Percentiles rank a stretch among this genome's conserved stretches.
phyloP scores from a whole-genome alignment of 1,139 yeast genomes.

The Groenewaldozyma sp. region DNA sequence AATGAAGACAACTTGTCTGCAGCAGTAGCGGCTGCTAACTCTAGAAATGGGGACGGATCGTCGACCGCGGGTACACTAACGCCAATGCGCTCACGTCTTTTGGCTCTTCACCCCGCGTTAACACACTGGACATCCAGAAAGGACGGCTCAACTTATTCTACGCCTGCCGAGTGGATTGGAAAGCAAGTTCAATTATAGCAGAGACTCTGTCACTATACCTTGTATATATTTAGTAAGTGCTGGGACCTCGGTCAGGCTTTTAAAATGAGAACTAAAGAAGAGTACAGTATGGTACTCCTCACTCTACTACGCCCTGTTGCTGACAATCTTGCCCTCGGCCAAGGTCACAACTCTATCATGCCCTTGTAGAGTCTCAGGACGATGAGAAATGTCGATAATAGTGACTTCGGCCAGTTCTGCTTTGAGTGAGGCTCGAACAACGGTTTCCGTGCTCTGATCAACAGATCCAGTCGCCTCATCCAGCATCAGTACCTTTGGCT shows the following conservation, averaged over 20 bases:
- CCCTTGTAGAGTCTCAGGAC: constrained; percentile 73
- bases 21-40: constrained; percentile 15
- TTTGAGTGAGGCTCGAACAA: constrained; percentile 65
- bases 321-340: constrained; percentile 8
- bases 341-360: constrained; percentile 50
- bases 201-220: no score
- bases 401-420: constrained; percentile 54
- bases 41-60: no score
- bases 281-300: constrained; percentile 3
- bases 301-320: no score
- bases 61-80: constrained; percentile 11
- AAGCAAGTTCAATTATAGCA: background rate
- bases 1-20: constrained; percentile 19
- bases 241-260: no score
- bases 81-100: constrained; percentile 16
- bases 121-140: constrained; percentile 34
- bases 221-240: no score
- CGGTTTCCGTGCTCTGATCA: constrained; percentile 66
- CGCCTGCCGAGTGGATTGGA: constrained; percentile 24
- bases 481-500: constrained; percentile 52
- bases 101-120: constrained; percentile 40
- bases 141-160: constrained; percentile 24
- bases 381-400: constrained; percentile 69
- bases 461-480: constrained; percentile 87
- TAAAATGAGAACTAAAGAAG: background rate